phyloP scores from a whole-genome alignment of 768 basidiomycete species.

The Tricholoma matsutake region DNA sequence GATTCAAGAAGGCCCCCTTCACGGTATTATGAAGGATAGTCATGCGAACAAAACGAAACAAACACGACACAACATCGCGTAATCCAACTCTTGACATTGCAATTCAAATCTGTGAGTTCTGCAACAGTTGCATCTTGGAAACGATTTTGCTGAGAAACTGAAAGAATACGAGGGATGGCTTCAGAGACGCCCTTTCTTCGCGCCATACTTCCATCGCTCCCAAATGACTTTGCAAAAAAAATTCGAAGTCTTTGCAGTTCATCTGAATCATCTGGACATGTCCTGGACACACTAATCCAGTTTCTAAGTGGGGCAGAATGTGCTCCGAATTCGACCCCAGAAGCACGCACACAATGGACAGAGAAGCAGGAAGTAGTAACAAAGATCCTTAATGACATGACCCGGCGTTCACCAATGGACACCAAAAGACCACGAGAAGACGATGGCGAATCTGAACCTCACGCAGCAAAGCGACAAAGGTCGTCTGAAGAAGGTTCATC shows the following conservation, averaged over 20 bases:
- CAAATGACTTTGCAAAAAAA: slow-evolving; percentile 32
- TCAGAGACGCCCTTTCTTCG: slow-evolving; percentile 29
- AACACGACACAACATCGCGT: background rate
- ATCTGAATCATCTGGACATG: slow-evolving; percentile 25
- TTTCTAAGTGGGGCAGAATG: slow-evolving; percentile 40
- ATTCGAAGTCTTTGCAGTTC: slow-evolving; percentile 30
- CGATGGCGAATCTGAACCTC: slow-evolving; percentile 15
- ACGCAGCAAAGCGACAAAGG: slow-evolving; percentile 34
- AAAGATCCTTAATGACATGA: slow-evolving; percentile 28
- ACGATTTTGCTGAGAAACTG: background rate
- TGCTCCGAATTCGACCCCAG: slow-evolving; percentile 26
- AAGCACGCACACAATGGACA: slow-evolving; percentile 33
- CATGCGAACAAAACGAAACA: background rate
- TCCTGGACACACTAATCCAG: slow-evolving; percentile 42
- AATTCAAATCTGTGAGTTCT: too few species aligned
- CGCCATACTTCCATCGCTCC: slow-evolving; percentile 32
- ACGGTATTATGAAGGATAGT: background rate
- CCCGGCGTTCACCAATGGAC: slow-evolving; percentile 19
- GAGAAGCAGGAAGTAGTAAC: slow-evolving; percentile 32
- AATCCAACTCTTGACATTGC: too few species aligned
- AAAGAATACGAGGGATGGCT: slow-evolving; percentile 15
- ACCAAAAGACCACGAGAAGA: slow-evolving; percentile 37
- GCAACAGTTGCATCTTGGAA: background rate
- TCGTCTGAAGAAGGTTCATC: slow-evolving; percentile 17
- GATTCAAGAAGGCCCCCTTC: slow-evolving; percentile 3